These are phyloP conservation scores for Kazachstania sp. DNA, from an alignment of 1,139 yeast genomes.

Conservation along the genomic window DNA sequence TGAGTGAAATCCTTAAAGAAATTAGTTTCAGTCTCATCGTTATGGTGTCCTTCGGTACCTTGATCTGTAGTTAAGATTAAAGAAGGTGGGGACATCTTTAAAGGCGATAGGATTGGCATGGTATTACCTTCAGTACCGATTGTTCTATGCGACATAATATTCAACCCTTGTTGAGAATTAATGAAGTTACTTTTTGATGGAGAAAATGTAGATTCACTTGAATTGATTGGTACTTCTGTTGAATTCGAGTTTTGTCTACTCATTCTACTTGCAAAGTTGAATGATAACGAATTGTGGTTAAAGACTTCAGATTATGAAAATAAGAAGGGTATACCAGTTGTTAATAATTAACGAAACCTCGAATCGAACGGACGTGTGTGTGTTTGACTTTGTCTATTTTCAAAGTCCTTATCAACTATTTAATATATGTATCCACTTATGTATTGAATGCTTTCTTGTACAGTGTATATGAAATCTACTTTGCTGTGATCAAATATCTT, in stretches of 20 bases:
- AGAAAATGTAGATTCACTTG: not conserved
- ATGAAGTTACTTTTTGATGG: not conserved
- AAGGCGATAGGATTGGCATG: constrained; percentile 1
- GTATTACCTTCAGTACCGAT: not conserved
- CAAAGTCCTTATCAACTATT: too few relatives aligned
- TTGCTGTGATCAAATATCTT: too few relatives aligned
- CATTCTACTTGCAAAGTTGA: not conserved
- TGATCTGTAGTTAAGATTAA: not conserved
- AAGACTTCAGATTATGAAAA: too few relatives aligned
- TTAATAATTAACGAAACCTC: too few relatives aligned
- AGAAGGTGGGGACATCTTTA: constrained; percentile 2
- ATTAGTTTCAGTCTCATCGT: constrained; percentile 15
- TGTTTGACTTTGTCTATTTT: too few relatives aligned
- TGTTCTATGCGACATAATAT: not conserved
- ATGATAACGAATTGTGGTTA: too few relatives aligned
- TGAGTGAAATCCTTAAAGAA: constrained; percentile 21
- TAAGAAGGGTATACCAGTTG: too few relatives aligned
- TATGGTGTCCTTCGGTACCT: not conserved
- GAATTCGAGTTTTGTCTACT: not conserved
- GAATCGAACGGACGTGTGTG: too few relatives aligned
- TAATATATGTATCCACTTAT: too few relatives aligned
- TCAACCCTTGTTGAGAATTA: not conserved
- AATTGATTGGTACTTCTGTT: not conserved
- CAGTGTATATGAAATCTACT: too few relatives aligned
- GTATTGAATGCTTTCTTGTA: too few relatives aligned